A percentile compares a stretch with the other conserved stretches of the same genome.
phyloP scores from a whole-genome alignment of 805 yeast genomes.

The Lachancea dasiensis region DNA sequence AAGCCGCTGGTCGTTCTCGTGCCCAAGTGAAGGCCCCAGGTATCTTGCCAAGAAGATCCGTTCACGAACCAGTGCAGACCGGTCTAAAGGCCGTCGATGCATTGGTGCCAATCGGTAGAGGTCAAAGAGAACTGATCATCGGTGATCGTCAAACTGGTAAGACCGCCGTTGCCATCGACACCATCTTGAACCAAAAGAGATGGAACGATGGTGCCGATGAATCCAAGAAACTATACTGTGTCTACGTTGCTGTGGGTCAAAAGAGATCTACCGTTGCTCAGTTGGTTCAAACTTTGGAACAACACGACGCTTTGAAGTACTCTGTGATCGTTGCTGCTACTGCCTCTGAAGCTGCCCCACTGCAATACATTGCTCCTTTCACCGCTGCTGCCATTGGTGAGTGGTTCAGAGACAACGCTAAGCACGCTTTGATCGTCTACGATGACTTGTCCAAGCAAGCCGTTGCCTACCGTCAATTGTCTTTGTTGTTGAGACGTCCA shows the following conservation, averaged over 20 bases:
- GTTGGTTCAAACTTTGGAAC: conserved; percentile 98
- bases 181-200: conserved; percentile 98
- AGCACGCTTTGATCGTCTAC: conserved; percentile 92
- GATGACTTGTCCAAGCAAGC: conserved; percentile 99
- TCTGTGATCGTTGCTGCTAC: conserved; percentile 98
- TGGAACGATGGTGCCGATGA: conserved; percentile 96
- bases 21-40: conserved; percentile 99
- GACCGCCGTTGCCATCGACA: conserved; percentile 97
- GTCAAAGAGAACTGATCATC: conserved; percentile 99
- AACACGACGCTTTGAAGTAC: conserved; percentile 96
- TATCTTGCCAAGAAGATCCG: conserved; percentile 98
- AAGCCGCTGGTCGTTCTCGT: conserved; percentile 76
- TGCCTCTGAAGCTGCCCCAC: conserved; percentile 99
- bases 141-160: conserved; percentile 99
- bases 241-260: conserved; percentile 99
- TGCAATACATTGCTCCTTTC: conserved; percentile 99
- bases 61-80: conserved; percentile 98
- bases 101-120: conserved; percentile 99
- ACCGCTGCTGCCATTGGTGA: conserved; percentile 99
- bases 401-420: conserved; percentile 99
- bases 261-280: conserved; percentile 99
- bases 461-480: conserved; percentile 99
- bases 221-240: conserved; percentile 98
- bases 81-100: conserved; percentile 99
- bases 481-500: conserved; percentile 94